Base-by-base conservation (phyloP, 768 basidiomycete genomes). In the Mycena epipterygia region DNA sequence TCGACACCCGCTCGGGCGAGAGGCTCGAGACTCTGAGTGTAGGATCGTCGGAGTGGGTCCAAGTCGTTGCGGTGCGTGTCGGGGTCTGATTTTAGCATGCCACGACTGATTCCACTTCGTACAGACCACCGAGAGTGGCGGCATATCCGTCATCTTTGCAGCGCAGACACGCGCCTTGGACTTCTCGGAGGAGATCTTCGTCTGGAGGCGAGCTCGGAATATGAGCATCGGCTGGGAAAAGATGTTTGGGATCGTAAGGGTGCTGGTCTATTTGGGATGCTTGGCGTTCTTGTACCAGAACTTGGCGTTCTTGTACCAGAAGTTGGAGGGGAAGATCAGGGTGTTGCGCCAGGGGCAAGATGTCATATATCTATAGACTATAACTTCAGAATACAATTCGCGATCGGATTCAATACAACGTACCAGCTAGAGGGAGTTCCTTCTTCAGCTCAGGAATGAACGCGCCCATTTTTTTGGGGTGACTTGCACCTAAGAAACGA, bases 161-260 rank as follows among this genome's bases (percentile, higher is more conserved):
- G 63, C 63, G 5, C 51, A 52, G 61, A 63, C 37, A 42, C 33
- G 61, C 49, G 48, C 61, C 49, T 29, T 63, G 48, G 61, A 63
- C 37, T 39, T 21, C 35, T 41, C 48, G 25, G 61, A 63, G 61
- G 48, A 63, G 7, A 63, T 63, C 25, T 52, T 63, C 19, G 48
- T 63, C 61, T 63, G 61, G 58, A 63, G 52, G 32, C 61, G 61
- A 49, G 49, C 61, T 27, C 48, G 23, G 25, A 35, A 60, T 12
- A 48, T 3, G 61, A 52, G 49, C 30, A 53, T 35, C 52, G 41
- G 19, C 25, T 53, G 62, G 62, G 39, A 14, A 23, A 61, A 61
- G n/a, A 27, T 64, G 29, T 11, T 2, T 39, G 25, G 3, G 25
- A 0, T 53, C 21, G 2, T 46, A 7, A 53, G 46, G 51, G 42